phyloP scores from a whole-genome alignment of 1,139 yeast species.

The Taphrina wiesneri region DNA sequence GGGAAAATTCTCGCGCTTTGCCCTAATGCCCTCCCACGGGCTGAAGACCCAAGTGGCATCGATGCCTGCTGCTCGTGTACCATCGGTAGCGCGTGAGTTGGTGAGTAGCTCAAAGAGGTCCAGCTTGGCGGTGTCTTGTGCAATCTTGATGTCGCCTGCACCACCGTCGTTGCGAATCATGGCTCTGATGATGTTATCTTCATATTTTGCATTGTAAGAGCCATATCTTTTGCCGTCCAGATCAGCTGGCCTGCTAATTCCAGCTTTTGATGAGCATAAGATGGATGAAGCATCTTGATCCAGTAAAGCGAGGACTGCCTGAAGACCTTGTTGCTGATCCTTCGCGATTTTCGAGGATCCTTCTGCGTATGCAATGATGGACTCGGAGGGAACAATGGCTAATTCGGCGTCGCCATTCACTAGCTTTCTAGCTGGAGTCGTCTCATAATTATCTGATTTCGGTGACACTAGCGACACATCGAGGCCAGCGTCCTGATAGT shows the following conservation, averaged over 20 bases:
- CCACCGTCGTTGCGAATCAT: conserved; percentile 23
- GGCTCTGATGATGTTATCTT: conserved; percentile 5
- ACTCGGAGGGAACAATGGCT: conserved; percentile 22
- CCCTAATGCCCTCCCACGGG: conserved; percentile 28
- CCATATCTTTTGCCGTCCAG: conserved; percentile 22
- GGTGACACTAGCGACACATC: conserved; percentile 6
- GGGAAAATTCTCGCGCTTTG: not conserved
- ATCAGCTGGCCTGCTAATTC: conserved; percentile 1
- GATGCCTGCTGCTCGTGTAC: not conserved
- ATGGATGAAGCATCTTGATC: conserved; percentile 18
- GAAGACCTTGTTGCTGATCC: not conserved
- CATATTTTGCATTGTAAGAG: conserved; percentile 19
- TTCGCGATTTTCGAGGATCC: not conserved
- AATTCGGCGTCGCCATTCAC: conserved; percentile 8
- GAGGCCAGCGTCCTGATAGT: conserved; percentile 3
- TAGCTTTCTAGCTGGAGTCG: conserved; percentile 16
- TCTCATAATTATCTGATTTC: not conserved
- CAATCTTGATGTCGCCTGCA: not conserved
- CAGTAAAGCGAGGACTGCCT: conserved; percentile 23
- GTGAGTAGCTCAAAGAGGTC: conserved; percentile 13
- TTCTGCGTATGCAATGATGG: conserved; percentile 17
- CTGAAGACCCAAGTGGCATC: conserved; percentile 18
- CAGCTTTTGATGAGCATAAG: not conserved
- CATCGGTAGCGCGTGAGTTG: not conserved
- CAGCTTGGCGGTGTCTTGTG: conserved; percentile 9